Evolutionary conservation across 495 filamentous ascomycete genomes (phyloP).

Genomic region (Podospora pseudopauciseta): DNA sequence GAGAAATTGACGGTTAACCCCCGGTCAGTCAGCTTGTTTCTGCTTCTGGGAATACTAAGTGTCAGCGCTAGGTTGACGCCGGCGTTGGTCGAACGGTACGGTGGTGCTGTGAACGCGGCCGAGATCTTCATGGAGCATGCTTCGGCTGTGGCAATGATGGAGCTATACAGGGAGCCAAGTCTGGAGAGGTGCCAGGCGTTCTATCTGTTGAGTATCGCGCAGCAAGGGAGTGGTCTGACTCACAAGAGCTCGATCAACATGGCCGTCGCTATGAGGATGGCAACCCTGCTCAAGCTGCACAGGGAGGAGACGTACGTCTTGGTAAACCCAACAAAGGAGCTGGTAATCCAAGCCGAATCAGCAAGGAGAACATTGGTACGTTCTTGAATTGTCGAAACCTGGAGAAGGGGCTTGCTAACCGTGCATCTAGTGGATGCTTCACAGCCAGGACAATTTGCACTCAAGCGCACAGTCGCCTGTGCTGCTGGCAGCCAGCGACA

Average conservation of each 20-base stretch:
- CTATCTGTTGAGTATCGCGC: conserved; percentile 50
- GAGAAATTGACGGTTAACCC: conserved; percentile 38
- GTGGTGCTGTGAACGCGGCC: conserved; percentile 42
- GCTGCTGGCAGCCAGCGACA: conserved; percentile 45
- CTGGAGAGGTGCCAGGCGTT: conserved; percentile 52
- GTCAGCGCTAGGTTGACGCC: conserved; percentile 48
- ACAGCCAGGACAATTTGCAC: conserved; percentile 51
- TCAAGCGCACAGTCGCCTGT: conserved; percentile 46
- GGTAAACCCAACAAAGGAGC: conserved; percentile 34
- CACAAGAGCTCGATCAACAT: conserved; percentile 49
- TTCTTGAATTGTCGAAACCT: neutral
- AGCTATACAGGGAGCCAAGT: conserved; percentile 46
- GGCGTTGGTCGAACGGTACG: conserved; percentile 41
- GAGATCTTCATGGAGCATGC: conserved; percentile 49
- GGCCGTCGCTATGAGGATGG: conserved; percentile 51
- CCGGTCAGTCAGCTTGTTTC: conserved; percentile 44
- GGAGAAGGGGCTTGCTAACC: conserved; percentile 9
- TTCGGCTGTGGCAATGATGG: conserved; percentile 40
- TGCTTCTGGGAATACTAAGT: conserved; percentile 46
- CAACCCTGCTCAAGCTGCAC: conserved; percentile 48
- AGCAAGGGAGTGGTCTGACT: conserved; percentile 48
- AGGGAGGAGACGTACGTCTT: conserved; percentile 49
- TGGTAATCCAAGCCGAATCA: conserved; percentile 43
- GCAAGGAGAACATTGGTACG: conserved; percentile 47
- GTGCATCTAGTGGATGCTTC: conserved; percentile 44